Percentiles rank a stretch among this genome's conserved stretches.
Evolutionary conservation across 108 stramenopile species (phyloP).

Genomic region (Cyclotella cryptica): DNA sequence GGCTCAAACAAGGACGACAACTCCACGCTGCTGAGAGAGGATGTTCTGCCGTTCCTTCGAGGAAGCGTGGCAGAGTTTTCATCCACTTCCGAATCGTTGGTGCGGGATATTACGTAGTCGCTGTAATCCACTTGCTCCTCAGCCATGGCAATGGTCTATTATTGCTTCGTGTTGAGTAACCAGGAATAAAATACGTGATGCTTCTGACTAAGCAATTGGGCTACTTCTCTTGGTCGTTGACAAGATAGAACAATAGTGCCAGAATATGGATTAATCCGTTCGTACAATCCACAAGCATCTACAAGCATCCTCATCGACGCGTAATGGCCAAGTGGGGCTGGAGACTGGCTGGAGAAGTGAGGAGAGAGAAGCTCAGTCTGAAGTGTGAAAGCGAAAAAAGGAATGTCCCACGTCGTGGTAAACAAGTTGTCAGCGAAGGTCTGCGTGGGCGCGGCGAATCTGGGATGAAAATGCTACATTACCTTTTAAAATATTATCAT

Average conservation of each 20-base stretch:
- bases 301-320: neutral
- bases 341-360: neutral
- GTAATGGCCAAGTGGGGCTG: neutral
- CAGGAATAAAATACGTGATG: neutral
- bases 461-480: too few relatives aligned
- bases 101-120: neutral
- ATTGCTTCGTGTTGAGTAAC: neutral
- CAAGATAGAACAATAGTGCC: too few relatives aligned
- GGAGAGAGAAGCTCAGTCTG: neutral
- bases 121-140: neutral
- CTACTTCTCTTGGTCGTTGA: too few relatives aligned
- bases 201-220: too few relatives aligned
- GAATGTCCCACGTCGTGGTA: too few relatives aligned
- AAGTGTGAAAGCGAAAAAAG: too few relatives aligned
- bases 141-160: neutral
- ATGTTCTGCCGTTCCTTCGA: neutral
- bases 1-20: slow-evolving; percentile 11
- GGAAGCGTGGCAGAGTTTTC: slow-evolving; percentile 12
- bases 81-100: neutral
- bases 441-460: too few relatives aligned
- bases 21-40: slow-evolving; percentile 4
- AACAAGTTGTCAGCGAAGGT: too few relatives aligned
- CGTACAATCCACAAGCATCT: too few relatives aligned
- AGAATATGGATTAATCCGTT: too few relatives aligned
- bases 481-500: too few relatives aligned